A percentile compares a stretch with the other conserved stretches of the same genome.
Evolutionary conservation across 441 rosid genomes (phyloP).

Genomic region (Sinapis alba): DNA sequence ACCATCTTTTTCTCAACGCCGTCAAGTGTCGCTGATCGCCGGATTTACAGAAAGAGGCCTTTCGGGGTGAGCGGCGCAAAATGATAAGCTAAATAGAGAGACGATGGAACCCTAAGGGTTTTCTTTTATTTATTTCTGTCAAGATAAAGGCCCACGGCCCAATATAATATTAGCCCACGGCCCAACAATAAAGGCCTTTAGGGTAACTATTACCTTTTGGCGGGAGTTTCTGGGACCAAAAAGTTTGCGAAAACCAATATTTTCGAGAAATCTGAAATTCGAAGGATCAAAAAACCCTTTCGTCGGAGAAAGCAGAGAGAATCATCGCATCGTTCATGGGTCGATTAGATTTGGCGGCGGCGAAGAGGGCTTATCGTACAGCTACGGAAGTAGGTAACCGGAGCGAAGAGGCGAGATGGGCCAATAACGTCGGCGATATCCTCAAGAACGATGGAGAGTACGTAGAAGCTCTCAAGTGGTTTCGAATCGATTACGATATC

Average conservation of each 20-base stretch:
- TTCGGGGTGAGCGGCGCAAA: constrained; percentile 21
- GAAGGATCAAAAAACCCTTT: constrained; percentile 7
- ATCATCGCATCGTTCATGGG: constrained; percentile 46
- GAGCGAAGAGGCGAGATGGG: constrained; percentile 96
- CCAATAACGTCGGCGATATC: constrained; percentile 79
- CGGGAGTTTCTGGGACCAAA: constrained; percentile 34
- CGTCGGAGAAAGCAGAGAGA: not conserved
- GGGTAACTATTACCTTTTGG: constrained; percentile 12
- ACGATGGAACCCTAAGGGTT: constrained; percentile 22
- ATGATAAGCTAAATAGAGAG: constrained; percentile 24
- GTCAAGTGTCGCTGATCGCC: constrained; percentile 20
- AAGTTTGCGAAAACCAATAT: not conserved
- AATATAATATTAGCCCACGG: not conserved
- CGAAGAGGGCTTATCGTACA: constrained; percentile 66
- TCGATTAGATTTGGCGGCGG: constrained; percentile 52
- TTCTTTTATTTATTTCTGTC: not conserved
- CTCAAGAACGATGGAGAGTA: constrained; percentile 90
- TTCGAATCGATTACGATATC: constrained; percentile 76
- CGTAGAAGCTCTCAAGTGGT: constrained; percentile 87
- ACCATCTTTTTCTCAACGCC: constrained; percentile 32
- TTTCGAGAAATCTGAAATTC: constrained; percentile 1
- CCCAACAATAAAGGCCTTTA: not conserved
- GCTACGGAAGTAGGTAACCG: constrained; percentile 79
- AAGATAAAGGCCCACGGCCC: constrained; percentile 3
- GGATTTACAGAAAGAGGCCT: not conserved